Conservation (phyloP, 129 eudicot species). For the Glebionis coronaria region DNA sequence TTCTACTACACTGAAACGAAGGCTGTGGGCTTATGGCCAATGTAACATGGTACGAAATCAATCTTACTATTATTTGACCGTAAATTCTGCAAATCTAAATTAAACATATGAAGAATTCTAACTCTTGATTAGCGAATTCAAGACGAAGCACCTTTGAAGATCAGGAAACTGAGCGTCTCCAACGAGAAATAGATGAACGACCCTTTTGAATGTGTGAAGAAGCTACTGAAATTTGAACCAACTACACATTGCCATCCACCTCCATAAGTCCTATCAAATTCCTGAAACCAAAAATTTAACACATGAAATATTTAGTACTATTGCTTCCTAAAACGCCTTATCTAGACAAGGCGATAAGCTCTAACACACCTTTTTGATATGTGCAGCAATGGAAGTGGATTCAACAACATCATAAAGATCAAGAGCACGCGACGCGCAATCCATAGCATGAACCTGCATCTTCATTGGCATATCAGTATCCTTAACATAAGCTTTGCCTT, state of each 20-base stretch:
- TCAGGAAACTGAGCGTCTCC: slow-evolving; percentile 52
- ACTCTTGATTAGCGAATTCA: slow-evolving; percentile 17
- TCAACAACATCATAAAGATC: slow-evolving; percentile 55
- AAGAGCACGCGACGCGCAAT: slow-evolving; percentile 55
- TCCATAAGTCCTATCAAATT: slow-evolving; percentile 54
- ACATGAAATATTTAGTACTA: too few species aligned
- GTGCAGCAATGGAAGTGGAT: slow-evolving; percentile 44
- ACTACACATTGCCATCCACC: slow-evolving; percentile 65
- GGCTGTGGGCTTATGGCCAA: neutral
- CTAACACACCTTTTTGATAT: slow-evolving; percentile 65
- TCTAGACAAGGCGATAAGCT: too few species aligned
- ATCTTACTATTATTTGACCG: neutral
- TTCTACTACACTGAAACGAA: slow-evolving; percentile 5
- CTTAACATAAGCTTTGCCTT: slow-evolving; percentile 42
- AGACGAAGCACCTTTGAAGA: slow-evolving; percentile 48
- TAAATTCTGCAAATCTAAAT: neutral
- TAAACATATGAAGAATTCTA: slow-evolving; percentile 3
- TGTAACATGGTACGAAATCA: slow-evolving; percentile 9
- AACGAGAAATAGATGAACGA: slow-evolving; percentile 51
- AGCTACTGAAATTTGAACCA: slow-evolving; percentile 55
- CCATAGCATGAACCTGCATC: slow-evolving; percentile 57
- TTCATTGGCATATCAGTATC: slow-evolving; percentile 59
- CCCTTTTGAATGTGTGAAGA: slow-evolving; percentile 55
- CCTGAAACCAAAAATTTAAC: slow-evolving; percentile 29
- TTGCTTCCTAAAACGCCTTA: too few species aligned